Evolutionary conservation across 2,329 filamentous ascomycete genomes (phyloP).

Genomic region (Hypoxylon sp.): DNA sequence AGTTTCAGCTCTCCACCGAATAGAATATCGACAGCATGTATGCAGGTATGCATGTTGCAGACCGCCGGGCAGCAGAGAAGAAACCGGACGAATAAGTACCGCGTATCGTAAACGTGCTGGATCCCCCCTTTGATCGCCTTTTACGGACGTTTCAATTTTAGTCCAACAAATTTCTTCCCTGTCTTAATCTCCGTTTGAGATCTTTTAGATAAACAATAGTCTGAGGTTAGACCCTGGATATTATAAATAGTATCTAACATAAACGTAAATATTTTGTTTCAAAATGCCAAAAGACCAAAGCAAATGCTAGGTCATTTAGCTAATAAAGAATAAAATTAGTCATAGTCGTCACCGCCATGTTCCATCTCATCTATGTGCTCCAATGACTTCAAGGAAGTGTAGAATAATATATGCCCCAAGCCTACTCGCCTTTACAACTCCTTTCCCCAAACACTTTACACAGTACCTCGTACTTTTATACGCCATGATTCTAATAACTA

Average conservation of each 20-base stretch:
- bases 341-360: constrained; percentile 10
- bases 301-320: constrained; percentile 16
- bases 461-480: constrained; percentile 1
- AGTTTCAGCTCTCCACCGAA: constrained; percentile 20
- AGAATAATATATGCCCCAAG: background rate
- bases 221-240: constrained; percentile 6
- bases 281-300: constrained; percentile 1
- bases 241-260: constrained; percentile 26
- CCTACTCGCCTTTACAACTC: background rate
- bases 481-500: background rate
- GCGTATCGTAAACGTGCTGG: constrained; percentile 21
- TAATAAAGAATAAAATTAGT: constrained; percentile 12
- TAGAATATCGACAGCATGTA: constrained; percentile 1
- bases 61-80: constrained; percentile 21
- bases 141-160: background rate
- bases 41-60: constrained; percentile 18
- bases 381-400: background rate
- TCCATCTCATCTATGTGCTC: background rate
- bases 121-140: constrained; percentile 9
- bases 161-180: constrained; percentile 1
- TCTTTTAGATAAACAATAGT: background rate
- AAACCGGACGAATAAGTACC: constrained; percentile 26
- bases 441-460: constrained; percentile 6
- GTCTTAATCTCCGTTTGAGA: background rate
- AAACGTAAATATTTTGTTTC: constrained; percentile 14